Percentiles rank a stretch among this genome's conserved stretches.
These are phyloP conservation scores for Aeminium ludgeri DNA, from an alignment of 495 filamentous ascomycete species.

Conservation along the genomic window DNA sequence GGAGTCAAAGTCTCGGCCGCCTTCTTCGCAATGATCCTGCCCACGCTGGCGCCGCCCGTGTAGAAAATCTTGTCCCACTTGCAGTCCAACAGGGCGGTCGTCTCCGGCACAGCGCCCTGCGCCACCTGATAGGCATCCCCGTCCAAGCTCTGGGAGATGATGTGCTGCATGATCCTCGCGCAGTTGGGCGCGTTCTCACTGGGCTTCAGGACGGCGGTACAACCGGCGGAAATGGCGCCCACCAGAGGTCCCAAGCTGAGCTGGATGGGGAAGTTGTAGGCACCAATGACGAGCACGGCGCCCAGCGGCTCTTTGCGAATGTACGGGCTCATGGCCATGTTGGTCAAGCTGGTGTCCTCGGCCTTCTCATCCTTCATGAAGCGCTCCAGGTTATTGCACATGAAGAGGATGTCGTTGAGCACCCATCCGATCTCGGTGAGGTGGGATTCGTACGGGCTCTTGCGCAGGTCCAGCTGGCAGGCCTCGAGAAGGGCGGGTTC, in stretches of 20 bases:
- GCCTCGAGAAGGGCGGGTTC: conserved; percentile 51
- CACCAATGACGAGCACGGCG: conserved; percentile 68
- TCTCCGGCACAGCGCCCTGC: conserved; percentile 67
- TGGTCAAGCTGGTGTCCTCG: conserved; percentile 48
- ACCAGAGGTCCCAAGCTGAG: conserved; percentile 61
- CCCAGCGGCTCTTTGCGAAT: conserved; percentile 85
- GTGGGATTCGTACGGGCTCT: conserved; percentile 50
- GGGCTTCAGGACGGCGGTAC: conserved; percentile 78
- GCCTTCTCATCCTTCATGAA: conserved; percentile 72
- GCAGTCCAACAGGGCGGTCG: conserved; percentile 61
- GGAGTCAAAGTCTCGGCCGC: conserved; percentile 86
- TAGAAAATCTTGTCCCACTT: conserved; percentile 98
- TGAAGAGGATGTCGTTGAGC: conserved; percentile 62
- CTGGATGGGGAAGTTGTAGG: conserved; percentile 85
- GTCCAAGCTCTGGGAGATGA: conserved; percentile 59
- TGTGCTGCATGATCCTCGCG: conserved; percentile 61
- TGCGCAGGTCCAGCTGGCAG: conserved; percentile 55
- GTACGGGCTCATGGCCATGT: conserved; percentile 49
- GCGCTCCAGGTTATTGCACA: conserved; percentile 54
- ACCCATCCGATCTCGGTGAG: conserved; percentile 57
- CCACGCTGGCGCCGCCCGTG: conserved; percentile 63
- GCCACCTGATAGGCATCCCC: conserved; percentile 58
- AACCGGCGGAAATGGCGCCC: conserved; percentile 83
- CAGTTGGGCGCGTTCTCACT: conserved; percentile 61
- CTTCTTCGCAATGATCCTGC: conserved; percentile 76